Conservation (phyloP, 129 eudicot species). For the Chrysanthemum lavandulifolium region DNA sequence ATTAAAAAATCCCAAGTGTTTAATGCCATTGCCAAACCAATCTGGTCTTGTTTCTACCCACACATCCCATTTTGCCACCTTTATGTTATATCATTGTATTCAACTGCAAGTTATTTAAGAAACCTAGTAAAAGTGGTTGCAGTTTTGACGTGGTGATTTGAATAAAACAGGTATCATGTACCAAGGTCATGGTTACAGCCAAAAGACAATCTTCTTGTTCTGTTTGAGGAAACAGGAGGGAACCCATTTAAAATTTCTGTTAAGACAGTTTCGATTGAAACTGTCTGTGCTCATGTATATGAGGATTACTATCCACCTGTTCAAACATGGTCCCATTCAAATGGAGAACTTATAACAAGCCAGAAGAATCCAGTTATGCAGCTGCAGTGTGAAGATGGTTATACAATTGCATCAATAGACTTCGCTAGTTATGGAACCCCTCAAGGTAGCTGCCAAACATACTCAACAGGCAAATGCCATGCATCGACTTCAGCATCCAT, state of each 20-base stretch:
- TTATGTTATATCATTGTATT: constrained; percentile 13
- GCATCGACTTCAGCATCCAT: constrained; percentile 60
- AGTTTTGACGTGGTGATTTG: constrained; percentile 21
- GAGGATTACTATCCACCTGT: constrained; percentile 76
- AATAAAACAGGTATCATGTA: constrained; percentile 77
- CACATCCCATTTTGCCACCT: neutral
- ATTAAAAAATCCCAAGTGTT: neutral
- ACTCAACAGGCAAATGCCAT: constrained; percentile 75
- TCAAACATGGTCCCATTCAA: constrained; percentile 54
- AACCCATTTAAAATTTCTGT: constrained; percentile 73
- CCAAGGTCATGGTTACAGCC: constrained; percentile 87
- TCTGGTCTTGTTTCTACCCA: neutral
- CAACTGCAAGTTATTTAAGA: constrained; percentile 1
- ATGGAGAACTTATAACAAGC: constrained; percentile 23
- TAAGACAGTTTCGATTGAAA: constrained; percentile 41
- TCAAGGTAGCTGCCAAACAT: constrained; percentile 72
- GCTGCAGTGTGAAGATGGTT: constrained; percentile 77
- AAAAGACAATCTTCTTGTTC: constrained; percentile 66
- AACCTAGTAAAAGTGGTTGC: constrained; percentile 8
- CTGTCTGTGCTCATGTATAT: constrained; percentile 58
- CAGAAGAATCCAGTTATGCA: constrained; percentile 57
- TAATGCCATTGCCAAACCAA: neutral
- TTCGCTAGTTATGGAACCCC: constrained; percentile 99
- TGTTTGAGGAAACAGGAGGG: constrained; percentile 87
- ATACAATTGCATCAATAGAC: constrained; percentile 54